Evolutionary conservation across 164 flowering plant species (phyloP).

Genomic region (Vitis vinifera): ASM3070453v1 NC_081815.1:15090501-15091000

Average conservation of each 20-base stretch:
- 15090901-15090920: no score
- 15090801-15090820: conserved; percentile 74
- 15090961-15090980: no score
- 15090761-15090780: conserved; percentile 67
- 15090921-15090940: no score
- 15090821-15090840: conserved; percentile 70
- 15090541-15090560: background rate
- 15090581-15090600: conserved; percentile 48
- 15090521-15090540: no score
- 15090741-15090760: conserved; percentile 84
- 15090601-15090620: conserved; percentile 87
- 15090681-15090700: conserved; percentile 54
- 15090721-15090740: conserved; percentile 87
- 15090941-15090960: no score
- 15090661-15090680: conserved; percentile 49
- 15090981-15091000: no score
- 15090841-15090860: background rate
- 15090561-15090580: conserved; percentile 17
- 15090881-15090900: no score
- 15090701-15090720: conserved; percentile 83
- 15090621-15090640: conserved; percentile 79
- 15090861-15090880: no score
- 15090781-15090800: conserved; percentile 77
- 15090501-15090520: no score
- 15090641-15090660: conserved; percentile 82